Percentiles rank a stretch among this genome's conserved stretches.
Evolutionary conservation across 495 filamentous ascomycete species (phyloP).

Genomic region (Daldinia caldariorum): DNA sequence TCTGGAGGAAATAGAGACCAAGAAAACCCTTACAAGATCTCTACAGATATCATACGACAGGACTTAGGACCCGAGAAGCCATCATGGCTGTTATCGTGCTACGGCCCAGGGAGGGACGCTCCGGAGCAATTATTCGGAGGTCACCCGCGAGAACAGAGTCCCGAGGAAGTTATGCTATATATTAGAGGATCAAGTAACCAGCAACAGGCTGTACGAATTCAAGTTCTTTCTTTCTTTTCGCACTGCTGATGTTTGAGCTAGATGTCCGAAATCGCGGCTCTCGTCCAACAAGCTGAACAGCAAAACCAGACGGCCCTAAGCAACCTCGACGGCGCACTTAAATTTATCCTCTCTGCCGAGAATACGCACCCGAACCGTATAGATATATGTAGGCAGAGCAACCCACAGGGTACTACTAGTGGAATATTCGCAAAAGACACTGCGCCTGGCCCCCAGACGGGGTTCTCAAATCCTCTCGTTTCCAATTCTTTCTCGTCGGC

Average conservation of each 20-base stretch:
- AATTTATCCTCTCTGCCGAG: slow-evolving; percentile 72
- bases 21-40: slow-evolving; percentile 60
- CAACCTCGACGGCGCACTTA: slow-evolving; percentile 75
- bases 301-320: slow-evolving; percentile 74
- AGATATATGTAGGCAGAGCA: slow-evolving; percentile 68
- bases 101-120: slow-evolving; percentile 74
- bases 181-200: slow-evolving; percentile 71
- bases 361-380: slow-evolving; percentile 83
- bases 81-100: slow-evolving; percentile 84
- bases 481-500: slow-evolving; percentile 52
- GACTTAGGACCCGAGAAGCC: slow-evolving; percentile 78
- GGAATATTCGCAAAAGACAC: slow-evolving; percentile 43
- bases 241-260: slow-evolving; percentile 43
- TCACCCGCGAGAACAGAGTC: slow-evolving; percentile 78
- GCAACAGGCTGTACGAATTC: slow-evolving; percentile 64
- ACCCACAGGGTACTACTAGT: slow-evolving; percentile 48
- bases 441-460: slow-evolving; percentile 22
- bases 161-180: slow-evolving; percentile 79
- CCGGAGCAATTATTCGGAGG: slow-evolving; percentile 85
- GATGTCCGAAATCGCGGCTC: slow-evolving; percentile 67
- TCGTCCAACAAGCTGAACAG: slow-evolving; percentile 68
- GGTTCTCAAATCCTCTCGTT: slow-evolving; percentile 41
- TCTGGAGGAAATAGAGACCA: slow-evolving; percentile 23
- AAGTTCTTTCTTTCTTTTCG: neutral
- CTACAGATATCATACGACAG: slow-evolving; percentile 62